phyloP scores from a whole-genome alignment of 352 stramenopile genomes.

The Globisporangium uncinulatum region DNA sequence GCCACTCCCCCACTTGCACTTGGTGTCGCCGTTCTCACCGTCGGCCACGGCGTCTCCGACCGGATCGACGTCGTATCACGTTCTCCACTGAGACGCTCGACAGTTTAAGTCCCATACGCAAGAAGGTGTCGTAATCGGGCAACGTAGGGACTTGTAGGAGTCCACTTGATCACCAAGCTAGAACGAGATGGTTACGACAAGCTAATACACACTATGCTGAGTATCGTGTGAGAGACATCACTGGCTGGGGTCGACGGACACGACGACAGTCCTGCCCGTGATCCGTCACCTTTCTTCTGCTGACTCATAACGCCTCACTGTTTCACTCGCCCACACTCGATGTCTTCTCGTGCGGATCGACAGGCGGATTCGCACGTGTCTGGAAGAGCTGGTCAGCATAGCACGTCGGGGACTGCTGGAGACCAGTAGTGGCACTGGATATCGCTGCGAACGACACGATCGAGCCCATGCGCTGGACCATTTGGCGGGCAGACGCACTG shows the following conservation, averaged over 20 bases:
- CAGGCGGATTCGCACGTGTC: not conserved
- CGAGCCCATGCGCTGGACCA: conserved; percentile 1
- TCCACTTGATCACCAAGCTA: too few relatives aligned
- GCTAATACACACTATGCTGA: too few relatives aligned
- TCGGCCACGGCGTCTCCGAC: conserved; percentile 3
- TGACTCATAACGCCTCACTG: too few relatives aligned
- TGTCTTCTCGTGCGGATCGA: not conserved
- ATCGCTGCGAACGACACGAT: conserved; percentile 3
- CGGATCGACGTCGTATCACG: conserved; percentile 11
- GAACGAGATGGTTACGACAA: too few relatives aligned
- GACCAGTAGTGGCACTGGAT: not conserved
- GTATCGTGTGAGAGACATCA: too few relatives aligned
- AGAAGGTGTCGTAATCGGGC: too few relatives aligned
- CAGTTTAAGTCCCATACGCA: too few relatives aligned
- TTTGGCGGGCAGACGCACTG: too few relatives aligned
- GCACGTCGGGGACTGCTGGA: conserved; percentile 3
- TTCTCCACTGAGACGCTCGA: conserved; percentile 6
- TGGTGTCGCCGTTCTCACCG: conserved; percentile 16
- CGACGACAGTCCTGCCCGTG: too few relatives aligned
- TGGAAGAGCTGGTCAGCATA: conserved; percentile 6
- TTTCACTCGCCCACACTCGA: not conserved
- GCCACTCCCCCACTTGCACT: conserved; percentile 13
- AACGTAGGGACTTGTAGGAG: too few relatives aligned
- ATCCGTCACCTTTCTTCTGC: too few relatives aligned
- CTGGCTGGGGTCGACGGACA: too few relatives aligned